Base-by-base conservation (phyloP, 2,329 filamentous ascomycete genomes). In the Cercospora sp. region DNA sequence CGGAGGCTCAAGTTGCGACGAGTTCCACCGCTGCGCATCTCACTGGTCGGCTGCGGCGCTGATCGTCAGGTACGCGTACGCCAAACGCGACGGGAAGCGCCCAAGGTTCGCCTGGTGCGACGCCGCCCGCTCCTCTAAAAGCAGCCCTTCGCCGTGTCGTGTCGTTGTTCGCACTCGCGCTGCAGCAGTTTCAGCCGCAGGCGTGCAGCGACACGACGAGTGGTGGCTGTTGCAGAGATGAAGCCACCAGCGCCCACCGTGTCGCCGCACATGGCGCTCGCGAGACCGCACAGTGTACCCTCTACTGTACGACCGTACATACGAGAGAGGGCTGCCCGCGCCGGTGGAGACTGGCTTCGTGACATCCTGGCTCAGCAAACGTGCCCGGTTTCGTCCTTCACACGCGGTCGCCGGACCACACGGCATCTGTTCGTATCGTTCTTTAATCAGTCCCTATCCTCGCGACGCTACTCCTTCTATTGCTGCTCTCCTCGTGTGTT, bases 21-120 rank as follows among this genome's bases (percentile, higher is more conserved):
- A 53, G 49, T 28, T 12, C 26, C 53, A 13, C 26, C 26, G 28
- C 53, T 2, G 53, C 18, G 18, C 21, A 8, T 2, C 18, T 51
- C 18, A 51, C 18, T 24, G 45, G 45, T 7, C 45, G 45, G 45
- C 45, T 51, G 45, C 45, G 45, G 45, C 53, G 30, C 53, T 32
- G 53, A 58, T 58, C 53, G 53, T 34, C 53, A 58, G 53, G 53
- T 28, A 58, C 53, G 53, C 26, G 26, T 7, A 28, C 49, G 49
- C 49, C 49, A 9, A 53, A n/a, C 49, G 21, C 21, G 24, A 12
- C 53, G 16, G 53, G 21, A 51, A 51, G 45, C 45, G 45, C 21
- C 45, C 45, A 51, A 26, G 45, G 45, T 24, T 51, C 18, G 18
- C 45, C 45, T 51, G 45, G 45, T 51, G 45, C 37, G 37, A 43